phyloP scores from a whole-genome alignment of 2,329 filamentous ascomycete species.

The Alternaria gansuensis region DNA sequence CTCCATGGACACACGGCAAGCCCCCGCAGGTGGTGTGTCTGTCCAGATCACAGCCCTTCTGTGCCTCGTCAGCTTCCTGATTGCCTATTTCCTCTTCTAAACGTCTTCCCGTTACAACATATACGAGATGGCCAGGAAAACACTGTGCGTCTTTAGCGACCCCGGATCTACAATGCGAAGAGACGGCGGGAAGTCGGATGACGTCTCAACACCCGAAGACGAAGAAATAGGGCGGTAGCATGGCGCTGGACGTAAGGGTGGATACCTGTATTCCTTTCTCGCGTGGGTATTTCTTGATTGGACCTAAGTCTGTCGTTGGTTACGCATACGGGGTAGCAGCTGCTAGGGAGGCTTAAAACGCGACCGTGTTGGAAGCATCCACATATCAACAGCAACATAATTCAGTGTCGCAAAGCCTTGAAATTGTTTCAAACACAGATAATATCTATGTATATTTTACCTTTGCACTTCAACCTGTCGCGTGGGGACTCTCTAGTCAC shows the following conservation, averaged over 20 bases:
- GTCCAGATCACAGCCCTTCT: slow-evolving; percentile 84
- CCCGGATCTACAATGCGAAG: slow-evolving; percentile 31
- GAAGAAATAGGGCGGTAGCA: slow-evolving; percentile 17
- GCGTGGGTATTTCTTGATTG: slow-evolving; percentile 34
- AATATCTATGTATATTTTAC: slow-evolving; percentile 8
- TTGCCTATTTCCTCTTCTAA: slow-evolving; percentile 97
- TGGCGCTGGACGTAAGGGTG: slow-evolving; percentile 10
- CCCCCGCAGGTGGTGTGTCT: slow-evolving; percentile 77
- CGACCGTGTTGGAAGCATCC: slow-evolving; percentile 26
- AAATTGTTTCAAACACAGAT: slow-evolving; percentile 13
- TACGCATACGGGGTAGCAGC: slow-evolving; percentile 33
- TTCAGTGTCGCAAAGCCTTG: slow-evolving; percentile 31
- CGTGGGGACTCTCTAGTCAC: slow-evolving; percentile 1
- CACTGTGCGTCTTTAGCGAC: slow-evolving; percentile 33
- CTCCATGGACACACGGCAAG: slow-evolving; percentile 61
- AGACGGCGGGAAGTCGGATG: slow-evolving; percentile 33
- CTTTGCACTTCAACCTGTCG: neutral
- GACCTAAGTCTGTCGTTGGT: slow-evolving; percentile 34
- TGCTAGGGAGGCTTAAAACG: slow-evolving; percentile 22
- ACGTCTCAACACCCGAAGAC: slow-evolving; percentile 15
- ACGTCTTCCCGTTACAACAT: slow-evolving; percentile 34
- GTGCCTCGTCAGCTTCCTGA: slow-evolving; percentile 88
- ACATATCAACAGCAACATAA: slow-evolving; percentile 47
- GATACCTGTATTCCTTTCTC: slow-evolving; percentile 32
- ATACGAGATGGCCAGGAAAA: slow-evolving; percentile 26